Percentiles rank a stretch among this genome's conserved stretches.
These are phyloP conservation scores for Anthoceros angustus DNA, from an alignment of 225 moss, liverwort and hornwort genomes.

Conservation along the genomic window DNA sequence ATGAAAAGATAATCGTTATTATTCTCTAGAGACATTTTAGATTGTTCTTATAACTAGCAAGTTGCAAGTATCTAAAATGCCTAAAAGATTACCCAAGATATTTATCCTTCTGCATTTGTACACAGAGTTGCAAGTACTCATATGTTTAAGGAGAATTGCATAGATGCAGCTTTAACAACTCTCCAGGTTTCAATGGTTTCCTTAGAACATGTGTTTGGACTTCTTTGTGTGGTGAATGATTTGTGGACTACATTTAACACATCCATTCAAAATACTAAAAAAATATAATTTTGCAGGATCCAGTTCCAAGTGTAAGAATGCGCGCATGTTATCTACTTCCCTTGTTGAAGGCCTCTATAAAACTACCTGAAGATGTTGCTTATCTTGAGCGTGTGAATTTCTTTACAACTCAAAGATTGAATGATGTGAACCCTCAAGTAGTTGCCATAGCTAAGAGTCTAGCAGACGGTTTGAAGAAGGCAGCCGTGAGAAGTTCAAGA, in stretches of 20 bases:
- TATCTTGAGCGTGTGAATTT: conserved; percentile 79
- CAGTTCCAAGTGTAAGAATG: conserved; percentile 90
- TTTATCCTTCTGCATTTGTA: conserved; percentile 9
- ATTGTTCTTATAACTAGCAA: too few relatives aligned
- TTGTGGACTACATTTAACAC: neutral
- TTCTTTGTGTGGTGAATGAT: neutral
- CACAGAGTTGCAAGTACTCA: conserved; percentile 80
- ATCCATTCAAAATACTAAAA: neutral
- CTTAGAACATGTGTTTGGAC: conserved; percentile 5
- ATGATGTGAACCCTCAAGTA: conserved; percentile 68
- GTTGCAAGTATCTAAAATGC: too few relatives aligned
- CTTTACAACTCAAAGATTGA: conserved; percentile 79
- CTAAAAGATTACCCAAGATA: conserved; percentile 17
- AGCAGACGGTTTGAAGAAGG: conserved; percentile 59
- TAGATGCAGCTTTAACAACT: conserved; percentile 71
- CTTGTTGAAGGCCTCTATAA: conserved; percentile 59
- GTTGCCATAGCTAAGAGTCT: conserved; percentile 69
- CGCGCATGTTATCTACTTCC: conserved; percentile 72
- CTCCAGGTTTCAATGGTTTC: conserved; percentile 38
- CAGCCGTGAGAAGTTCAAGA: neutral
- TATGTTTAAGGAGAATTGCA: conserved; percentile 79
- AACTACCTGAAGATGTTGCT: conserved; percentile 69
- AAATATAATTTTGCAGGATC: conserved; percentile 43
- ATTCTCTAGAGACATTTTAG: neutral
- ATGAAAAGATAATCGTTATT: neutral